Evolutionary conservation across 148 eudicot genomes (phyloP), one percentile per base, ranked within the genome.

Genomic region (Salicornia ramosissima): DNA sequence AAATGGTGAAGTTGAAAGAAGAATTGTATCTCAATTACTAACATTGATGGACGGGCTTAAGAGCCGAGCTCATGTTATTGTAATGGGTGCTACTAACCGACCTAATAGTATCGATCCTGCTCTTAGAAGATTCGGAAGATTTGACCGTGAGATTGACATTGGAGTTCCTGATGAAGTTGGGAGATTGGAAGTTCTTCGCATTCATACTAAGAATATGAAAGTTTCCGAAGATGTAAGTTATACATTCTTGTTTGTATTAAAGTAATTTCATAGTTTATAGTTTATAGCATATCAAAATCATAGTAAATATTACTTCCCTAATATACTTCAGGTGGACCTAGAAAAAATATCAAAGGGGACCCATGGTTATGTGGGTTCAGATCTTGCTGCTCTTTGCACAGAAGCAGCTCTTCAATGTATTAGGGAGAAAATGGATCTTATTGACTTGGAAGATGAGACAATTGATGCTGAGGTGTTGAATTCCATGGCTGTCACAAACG

Each of bases 91-190:
- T 46, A 88, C 94, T 0, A 88, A 88, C 40, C 88, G 94, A 6
- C 94, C 94, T 46, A 88, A 86, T 40, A 88, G 94, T 78, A 88
- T 88, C 69, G 90, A 88, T 71, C 87, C 94, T 66, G 94, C 94
- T 10, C 62, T 88, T 55, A 79, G 94, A 71, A 83, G 94, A 71
- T 88, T 88, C 71, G 94, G 94, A 13, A 81, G 94, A 49, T 88
- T 88, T 83, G 90, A 88, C 65, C 77, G 94, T 66, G 94, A 88
- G 79, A 88, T 88, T 21, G 90, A 88, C 52, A 84, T 88, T 68
- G 90, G 94, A 36, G 94, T 86, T 49, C 90, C 90, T 9, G 94
- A 88, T 80, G 88, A 86, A 80, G 80, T 84, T 69, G 94, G 90
- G 15, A 81, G 94, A 5, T 81, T 88, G 74, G 94, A 88, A 80